Percentiles rank a stretch among this genome's conserved stretches.
phyloP scores from a whole-genome alignment of 306 rosid genomes.

The Cucurbita pepo region DNA sequence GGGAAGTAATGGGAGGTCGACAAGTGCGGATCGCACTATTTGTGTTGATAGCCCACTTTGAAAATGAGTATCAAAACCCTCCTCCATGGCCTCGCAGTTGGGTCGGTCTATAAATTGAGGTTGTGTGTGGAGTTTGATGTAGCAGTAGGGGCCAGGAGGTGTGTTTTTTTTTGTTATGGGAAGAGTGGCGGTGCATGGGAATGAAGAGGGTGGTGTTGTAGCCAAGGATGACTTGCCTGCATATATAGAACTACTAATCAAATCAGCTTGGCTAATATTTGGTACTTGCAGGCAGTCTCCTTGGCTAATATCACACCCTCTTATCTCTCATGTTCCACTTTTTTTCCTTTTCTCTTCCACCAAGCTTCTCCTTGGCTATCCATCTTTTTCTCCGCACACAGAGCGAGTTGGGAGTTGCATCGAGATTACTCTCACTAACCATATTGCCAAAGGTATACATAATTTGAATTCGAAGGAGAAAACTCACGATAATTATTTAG shows the following conservation, averaged over 20 bases:
- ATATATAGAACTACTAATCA: not conserved
- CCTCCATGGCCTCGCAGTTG: too few relatives aligned
- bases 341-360: not conserved
- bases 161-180: not conserved
- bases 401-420: too few relatives aligned
- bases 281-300: slow-evolving; percentile 1
- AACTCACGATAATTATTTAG: too few relatives aligned
- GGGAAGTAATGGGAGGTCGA: not conserved
- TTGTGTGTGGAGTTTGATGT: too few relatives aligned
- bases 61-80: not conserved
- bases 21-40: not conserved
- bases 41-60: not conserved
- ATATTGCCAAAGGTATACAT: too few relatives aligned
- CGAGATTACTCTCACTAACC: too few relatives aligned
- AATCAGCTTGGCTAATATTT: not conserved
- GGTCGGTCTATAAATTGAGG: too few relatives aligned
- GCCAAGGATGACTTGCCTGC: slow-evolving; percentile 10
- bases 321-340: not conserved
- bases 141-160: too few relatives aligned
- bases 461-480: too few relatives aligned
- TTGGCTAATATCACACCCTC: not conserved
- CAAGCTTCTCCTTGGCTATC: not conserved
- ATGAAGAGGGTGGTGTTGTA: not conserved
- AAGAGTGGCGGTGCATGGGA: slow-evolving; percentile 1
- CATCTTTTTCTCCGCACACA: too few relatives aligned